Percentiles rank a stretch among this genome's conserved stretches.
phyloP scores from a whole-genome alignment of 2,329 filamentous ascomycete genomes.

The Ophiostoma tasmaniense region DNA sequence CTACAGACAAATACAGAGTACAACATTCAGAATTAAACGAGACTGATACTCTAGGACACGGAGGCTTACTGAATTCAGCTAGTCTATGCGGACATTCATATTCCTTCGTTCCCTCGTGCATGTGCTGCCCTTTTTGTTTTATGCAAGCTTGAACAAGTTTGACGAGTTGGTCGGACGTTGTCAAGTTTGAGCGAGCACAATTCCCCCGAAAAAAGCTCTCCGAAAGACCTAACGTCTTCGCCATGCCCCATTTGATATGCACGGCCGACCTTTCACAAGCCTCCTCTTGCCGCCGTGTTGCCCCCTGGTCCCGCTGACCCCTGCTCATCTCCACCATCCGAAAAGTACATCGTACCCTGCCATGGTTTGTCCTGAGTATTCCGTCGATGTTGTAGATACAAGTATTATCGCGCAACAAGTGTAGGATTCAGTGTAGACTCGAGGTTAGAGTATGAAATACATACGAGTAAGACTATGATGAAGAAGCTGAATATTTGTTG shows the following conservation, averaged over 20 bases:
- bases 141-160: not conserved
- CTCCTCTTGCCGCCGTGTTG: conserved; percentile 35
- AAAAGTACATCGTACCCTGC: not conserved
- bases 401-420: not conserved
- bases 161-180: too few relatives aligned
- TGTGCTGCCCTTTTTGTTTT: not conserved
- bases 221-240: conserved; percentile 1
- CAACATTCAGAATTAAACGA: not conserved
- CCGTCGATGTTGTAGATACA: not conserved
- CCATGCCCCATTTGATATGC: conserved; percentile 4
- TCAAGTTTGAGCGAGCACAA: not conserved
- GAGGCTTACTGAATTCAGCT: not conserved
- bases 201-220: not conserved
- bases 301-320: conserved; percentile 15
- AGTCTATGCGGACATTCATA: not conserved
- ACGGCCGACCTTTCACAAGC: conserved; percentile 33
- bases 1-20: not conserved
- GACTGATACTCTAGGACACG: not conserved
- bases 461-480: too few relatives aligned
- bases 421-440: not conserved
- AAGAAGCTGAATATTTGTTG: too few relatives aligned
- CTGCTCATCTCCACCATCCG: conserved; percentile 8
- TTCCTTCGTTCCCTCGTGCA: not conserved
- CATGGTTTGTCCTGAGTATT: not conserved
- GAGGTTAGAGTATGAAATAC: not conserved